Percentiles rank a stretch among this genome's conserved stretches.
Evolutionary conservation across 169 alveolate genomes (phyloP).

Genomic region (Cardiosporidium cionae): DNA sequence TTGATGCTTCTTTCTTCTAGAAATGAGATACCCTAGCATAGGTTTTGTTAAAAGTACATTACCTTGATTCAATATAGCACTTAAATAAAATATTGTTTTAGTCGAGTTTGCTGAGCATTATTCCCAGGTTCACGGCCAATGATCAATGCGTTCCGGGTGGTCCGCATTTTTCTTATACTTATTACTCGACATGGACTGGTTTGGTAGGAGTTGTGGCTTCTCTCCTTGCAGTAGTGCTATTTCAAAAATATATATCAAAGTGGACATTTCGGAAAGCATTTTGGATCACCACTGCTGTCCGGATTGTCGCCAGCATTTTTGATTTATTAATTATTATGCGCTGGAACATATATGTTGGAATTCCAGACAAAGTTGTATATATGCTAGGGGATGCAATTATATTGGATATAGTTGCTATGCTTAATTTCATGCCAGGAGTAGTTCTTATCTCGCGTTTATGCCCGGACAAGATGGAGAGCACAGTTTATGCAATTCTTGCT

Average conservation of each 20-base stretch:
- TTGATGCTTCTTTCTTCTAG: too few relatives aligned
- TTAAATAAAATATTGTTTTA: too few relatives aligned
- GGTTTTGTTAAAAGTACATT: not conserved
- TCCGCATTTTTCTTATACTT: constrained; percentile 32
- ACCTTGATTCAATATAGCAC: not conserved
- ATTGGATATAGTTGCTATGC: constrained; percentile 12
- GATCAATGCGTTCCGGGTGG: constrained; percentile 30
- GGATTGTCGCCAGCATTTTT: constrained; percentile 21
- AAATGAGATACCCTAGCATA: too few relatives aligned
- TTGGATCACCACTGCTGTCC: constrained; percentile 20
- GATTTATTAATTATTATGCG: constrained; percentile 20
- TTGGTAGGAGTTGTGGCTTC: constrained; percentile 14
- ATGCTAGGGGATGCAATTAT: constrained; percentile 31
- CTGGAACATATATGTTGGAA: constrained; percentile 17
- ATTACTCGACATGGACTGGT: constrained; percentile 19
- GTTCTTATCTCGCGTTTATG: constrained; percentile 15
- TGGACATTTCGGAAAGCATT: constrained; percentile 22
- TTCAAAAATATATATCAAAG: constrained; percentile 13
- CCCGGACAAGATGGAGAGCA: constrained; percentile 6
- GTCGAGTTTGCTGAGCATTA: too few relatives aligned
- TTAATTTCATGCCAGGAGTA: constrained; percentile 26
- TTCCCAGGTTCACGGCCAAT: constrained; percentile 3
- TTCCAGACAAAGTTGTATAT: constrained; percentile 21
- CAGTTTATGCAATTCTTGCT: constrained; percentile 24
- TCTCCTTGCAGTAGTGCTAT: constrained; percentile 15